These are phyloP conservation scores for Lecanicillium sp. DNA, from an alignment of 2,329 filamentous ascomycete species.

Conservation along the genomic window DNA sequence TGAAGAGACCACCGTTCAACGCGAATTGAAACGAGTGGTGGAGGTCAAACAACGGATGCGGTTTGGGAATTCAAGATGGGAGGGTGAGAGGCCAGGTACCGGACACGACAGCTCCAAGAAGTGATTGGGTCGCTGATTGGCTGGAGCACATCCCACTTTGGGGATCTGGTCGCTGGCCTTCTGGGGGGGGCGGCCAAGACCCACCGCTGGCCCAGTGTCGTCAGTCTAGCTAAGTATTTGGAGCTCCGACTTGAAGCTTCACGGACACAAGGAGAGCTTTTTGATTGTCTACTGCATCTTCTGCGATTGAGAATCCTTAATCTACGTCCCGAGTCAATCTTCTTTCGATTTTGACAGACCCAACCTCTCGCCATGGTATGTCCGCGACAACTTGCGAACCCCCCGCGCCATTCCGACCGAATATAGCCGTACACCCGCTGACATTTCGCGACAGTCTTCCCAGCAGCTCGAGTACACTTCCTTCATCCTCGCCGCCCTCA, in stretches of 20 bases:
- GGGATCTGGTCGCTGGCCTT: constrained; percentile 12
- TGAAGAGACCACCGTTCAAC: too few species aligned
- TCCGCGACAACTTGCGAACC: too few species aligned
- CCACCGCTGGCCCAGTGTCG: constrained; percentile 13
- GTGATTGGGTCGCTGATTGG: constrained; percentile 26
- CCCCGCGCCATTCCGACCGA: too few species aligned
- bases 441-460: constrained; percentile 7
- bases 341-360: too few species aligned
- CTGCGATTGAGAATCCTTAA: not conserved
- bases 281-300: not conserved
- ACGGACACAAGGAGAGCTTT: not conserved
- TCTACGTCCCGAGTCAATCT: too few species aligned
- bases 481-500: constrained; percentile 72
- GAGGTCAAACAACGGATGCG: too few species aligned
- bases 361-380: too few species aligned
- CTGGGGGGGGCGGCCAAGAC: constrained; percentile 10
- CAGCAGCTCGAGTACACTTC: constrained; percentile 51
- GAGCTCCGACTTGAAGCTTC: not conserved
- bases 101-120: constrained; percentile 34
- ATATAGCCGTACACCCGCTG: not conserved
- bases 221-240: constrained; percentile 8
- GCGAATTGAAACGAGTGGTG: too few species aligned
- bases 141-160: constrained; percentile 4
- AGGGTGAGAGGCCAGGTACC: constrained; percentile 17
- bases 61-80: constrained; percentile 20